phyloP scores from a whole-genome alignment of 805 yeast genomes.

The Suhomyces tanzawaensis region DNA sequence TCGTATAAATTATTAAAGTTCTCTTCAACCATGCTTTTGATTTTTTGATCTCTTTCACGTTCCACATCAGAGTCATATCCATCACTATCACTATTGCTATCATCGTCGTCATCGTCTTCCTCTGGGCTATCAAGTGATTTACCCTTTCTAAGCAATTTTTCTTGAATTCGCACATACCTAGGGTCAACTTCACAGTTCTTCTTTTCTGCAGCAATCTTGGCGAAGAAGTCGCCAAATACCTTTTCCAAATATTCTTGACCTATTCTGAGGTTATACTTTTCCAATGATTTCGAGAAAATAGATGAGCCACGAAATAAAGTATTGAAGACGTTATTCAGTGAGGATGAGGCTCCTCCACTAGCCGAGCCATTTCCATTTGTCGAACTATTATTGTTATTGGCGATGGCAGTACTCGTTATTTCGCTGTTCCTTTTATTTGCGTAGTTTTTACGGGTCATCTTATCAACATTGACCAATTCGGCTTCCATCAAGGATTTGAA shows the following conservation, averaged over 20 bases:
- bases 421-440: slow-evolving; percentile 22
- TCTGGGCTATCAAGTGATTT: slow-evolving; percentile 19
- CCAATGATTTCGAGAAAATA: slow-evolving; percentile 76
- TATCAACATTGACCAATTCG: slow-evolving; percentile 56
- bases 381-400: slow-evolving; percentile 5
- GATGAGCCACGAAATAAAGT: slow-evolving; percentile 77
- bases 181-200: slow-evolving; percentile 84
- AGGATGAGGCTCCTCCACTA: slow-evolving; percentile 7
- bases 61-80: slow-evolving; percentile 30
- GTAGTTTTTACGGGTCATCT: slow-evolving; percentile 42
- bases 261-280: slow-evolving; percentile 66
- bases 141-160: slow-evolving; percentile 25
- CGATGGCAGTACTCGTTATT: slow-evolving; percentile 9
- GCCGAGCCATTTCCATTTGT: slow-evolving; percentile 4
- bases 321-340: slow-evolving; percentile 35
- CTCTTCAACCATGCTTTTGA: slow-evolving; percentile 37
- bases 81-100: slow-evolving; percentile 19
- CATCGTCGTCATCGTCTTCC: slow-evolving; percentile 17
- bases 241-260: slow-evolving; percentile 78
- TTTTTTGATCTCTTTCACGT: slow-evolving; percentile 29
- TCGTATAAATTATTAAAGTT: slow-evolving; percentile 49
- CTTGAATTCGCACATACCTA: slow-evolving; percentile 43
- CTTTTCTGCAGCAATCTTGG: slow-evolving; percentile 47
- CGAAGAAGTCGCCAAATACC: slow-evolving; percentile 68
- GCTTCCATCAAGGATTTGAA: slow-evolving; percentile 63